phyloP scores from a whole-genome alignment of 805 yeast genomes.

The Kazachstania bromeliacearum region DNA sequence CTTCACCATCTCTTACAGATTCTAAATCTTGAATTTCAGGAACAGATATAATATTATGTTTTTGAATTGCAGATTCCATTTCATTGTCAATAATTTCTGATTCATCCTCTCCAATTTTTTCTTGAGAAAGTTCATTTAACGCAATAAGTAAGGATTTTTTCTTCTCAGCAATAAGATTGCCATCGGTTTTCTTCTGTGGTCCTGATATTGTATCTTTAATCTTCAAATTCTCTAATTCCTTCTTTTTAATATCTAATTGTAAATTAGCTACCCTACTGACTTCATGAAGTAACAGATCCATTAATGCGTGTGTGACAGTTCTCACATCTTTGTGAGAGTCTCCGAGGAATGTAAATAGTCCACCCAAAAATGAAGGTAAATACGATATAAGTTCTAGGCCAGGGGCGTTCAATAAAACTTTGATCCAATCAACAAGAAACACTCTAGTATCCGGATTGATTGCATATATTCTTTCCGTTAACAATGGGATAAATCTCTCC shows the following conservation, averaged over 20 bases:
- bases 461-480: slow-evolving; percentile 84
- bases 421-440: slow-evolving; percentile 88
- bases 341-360: slow-evolving; percentile 62
- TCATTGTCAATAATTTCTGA: background rate
- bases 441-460: slow-evolving; percentile 88
- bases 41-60: slow-evolving; percentile 2
- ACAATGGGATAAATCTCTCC: slow-evolving; percentile 80
- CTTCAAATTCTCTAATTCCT: slow-evolving; percentile 11
- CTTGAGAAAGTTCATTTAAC: slow-evolving; percentile 4
- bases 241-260: slow-evolving; percentile 40
- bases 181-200: slow-evolving; percentile 25
- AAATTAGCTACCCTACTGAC: slow-evolving; percentile 68
- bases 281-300: slow-evolving; percentile 70
- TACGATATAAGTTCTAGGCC: slow-evolving; percentile 80
- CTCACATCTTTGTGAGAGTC: slow-evolving; percentile 82
- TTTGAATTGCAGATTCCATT: slow-evolving; percentile 12
- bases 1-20: slow-evolving; percentile 36
- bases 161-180: slow-evolving; percentile 24
- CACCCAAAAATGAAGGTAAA: slow-evolving; percentile 83
- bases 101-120: slow-evolving; percentile 2
- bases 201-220: slow-evolving; percentile 12
- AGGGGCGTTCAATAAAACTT: slow-evolving; percentile 86
- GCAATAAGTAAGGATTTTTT: slow-evolving; percentile 26
- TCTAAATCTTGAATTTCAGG: slow-evolving; percentile 2
- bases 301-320: slow-evolving; percentile 68